These are phyloP conservation scores for Trichosporon sp. DNA, from an alignment of 1,284 basidiomycete genomes.

Conservation along the genomic window DNA sequence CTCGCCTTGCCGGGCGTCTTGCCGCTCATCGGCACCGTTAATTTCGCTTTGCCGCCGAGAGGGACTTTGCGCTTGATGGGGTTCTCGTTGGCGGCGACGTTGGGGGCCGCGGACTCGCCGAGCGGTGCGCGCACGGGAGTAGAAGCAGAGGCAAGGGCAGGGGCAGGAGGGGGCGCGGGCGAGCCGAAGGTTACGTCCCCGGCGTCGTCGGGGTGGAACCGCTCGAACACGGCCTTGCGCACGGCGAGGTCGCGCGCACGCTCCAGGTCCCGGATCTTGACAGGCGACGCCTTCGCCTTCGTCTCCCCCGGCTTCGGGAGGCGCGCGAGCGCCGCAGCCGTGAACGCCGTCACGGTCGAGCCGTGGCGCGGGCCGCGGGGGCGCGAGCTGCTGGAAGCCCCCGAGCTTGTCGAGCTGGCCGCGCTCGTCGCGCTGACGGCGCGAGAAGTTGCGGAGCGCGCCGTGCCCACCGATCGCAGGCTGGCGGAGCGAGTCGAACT, in stretches of 20 bases:
- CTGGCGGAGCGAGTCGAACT: neutral
- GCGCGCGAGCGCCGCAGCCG: conserved; percentile 28
- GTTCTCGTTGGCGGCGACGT: neutral
- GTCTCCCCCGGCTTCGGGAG: conserved; percentile 28
- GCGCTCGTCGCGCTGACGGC: neutral
- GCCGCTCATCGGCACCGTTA: neutral
- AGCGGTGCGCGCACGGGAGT: neutral
- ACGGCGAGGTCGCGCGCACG: conserved; percentile 27
- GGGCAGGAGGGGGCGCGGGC: neutral
- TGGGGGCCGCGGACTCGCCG: neutral
- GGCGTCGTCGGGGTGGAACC: conserved; percentile 7
- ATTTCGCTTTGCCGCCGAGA: neutral
- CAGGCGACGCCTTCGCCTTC: conserved; percentile 14
- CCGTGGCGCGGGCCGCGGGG: neutral
- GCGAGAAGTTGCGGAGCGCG: neutral
- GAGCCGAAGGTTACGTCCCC: neutral
- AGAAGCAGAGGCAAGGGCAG: neutral
- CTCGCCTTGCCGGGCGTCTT: conserved; percentile 32
- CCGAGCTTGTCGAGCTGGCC: neutral
- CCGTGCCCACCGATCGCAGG: too few species aligned
- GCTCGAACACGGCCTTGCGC: conserved; percentile 30
- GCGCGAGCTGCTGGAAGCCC: neutral
- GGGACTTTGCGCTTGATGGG: neutral
- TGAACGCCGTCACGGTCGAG: conserved; percentile 23
- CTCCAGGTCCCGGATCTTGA: conserved; percentile 25